These are phyloP conservation scores for Barnettozyma salicaria DNA, from an alignment of 805 yeast genomes.

Conservation along the genomic window DNA sequence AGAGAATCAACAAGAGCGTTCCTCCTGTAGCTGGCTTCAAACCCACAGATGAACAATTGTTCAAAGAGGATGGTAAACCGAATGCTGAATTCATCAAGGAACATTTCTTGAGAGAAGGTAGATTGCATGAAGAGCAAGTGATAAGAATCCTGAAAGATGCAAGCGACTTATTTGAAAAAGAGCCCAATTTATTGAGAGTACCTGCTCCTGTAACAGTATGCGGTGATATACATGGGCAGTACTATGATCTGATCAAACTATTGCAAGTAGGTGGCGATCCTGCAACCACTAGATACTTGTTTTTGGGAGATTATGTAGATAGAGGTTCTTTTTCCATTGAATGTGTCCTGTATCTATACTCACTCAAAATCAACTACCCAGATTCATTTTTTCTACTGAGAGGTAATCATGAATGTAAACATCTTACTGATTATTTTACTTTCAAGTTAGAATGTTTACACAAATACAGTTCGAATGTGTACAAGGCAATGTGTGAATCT, in stretches of 20 bases:
- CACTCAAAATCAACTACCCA: constrained; percentile 74
- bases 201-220: constrained; percentile 94
- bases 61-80: constrained; percentile 59
- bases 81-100: constrained; percentile 62
- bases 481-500: constrained; percentile 67
- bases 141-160: constrained; percentile 60
- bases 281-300: constrained; percentile 63
- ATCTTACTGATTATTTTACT: constrained; percentile 89
- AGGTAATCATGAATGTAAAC: constrained; percentile 94
- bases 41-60: constrained; percentile 68
- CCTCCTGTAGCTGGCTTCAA: constrained; percentile 57
- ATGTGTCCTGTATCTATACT: constrained; percentile 65
- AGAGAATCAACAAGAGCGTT: constrained; percentile 46
- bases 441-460: constrained; percentile 86
- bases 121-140: constrained; percentile 67
- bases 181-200: constrained; percentile 74
- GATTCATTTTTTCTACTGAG: constrained; percentile 71
- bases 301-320: constrained; percentile 93
- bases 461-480: constrained; percentile 62
- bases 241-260: constrained; percentile 79
- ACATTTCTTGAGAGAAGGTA: constrained; percentile 78
- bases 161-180: constrained; percentile 52
- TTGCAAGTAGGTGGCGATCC: constrained; percentile 95
- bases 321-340: constrained; percentile 90
- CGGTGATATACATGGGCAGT: constrained; percentile 98